Conservation (phyloP, 345 rosid genomes). For the Euphorbia tirucalli region DNA sequence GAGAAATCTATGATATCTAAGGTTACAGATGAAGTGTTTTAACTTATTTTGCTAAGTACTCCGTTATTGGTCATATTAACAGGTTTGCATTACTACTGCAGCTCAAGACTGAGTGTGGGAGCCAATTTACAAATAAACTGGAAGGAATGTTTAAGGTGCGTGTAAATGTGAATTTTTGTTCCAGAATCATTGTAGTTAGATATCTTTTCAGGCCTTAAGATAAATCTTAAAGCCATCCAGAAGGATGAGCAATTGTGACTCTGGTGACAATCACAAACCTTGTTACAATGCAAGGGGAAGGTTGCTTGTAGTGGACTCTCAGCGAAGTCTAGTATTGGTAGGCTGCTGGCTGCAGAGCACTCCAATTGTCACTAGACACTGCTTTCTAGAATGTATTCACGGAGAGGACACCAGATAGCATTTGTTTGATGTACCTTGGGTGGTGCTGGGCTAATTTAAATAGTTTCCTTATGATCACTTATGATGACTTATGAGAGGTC, state of each 20-base stretch:
- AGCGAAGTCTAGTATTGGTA: not conserved
- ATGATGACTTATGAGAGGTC: not conserved
- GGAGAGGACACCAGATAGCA: not conserved
- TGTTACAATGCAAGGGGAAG: not conserved
- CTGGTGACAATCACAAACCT: not conserved
- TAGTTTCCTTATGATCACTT: not conserved
- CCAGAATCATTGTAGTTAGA: not conserved
- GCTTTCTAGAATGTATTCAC: not conserved
- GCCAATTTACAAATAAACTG: conserved; percentile 97
- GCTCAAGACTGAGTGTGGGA: conserved; percentile 98
- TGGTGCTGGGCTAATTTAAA: not conserved
- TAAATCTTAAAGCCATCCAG: not conserved
- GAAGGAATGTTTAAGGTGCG: conserved; percentile 99
- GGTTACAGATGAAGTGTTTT: conserved; percentile 33
- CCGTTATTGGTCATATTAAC: conserved; percentile 22
- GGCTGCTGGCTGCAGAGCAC: not conserved
- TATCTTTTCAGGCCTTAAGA: not conserved
- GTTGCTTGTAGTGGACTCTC: not conserved
- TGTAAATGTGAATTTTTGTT: not conserved
- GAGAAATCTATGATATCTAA: conserved; percentile 99
- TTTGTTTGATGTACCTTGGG: not conserved
- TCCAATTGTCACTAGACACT: no score
- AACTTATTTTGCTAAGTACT: not conserved
- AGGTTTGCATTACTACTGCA: conserved; percentile 39
- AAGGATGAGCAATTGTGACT: not conserved